Base-by-base conservation (phyloP, 495 filamentous ascomycete species). In the Podospora conica region DNA sequence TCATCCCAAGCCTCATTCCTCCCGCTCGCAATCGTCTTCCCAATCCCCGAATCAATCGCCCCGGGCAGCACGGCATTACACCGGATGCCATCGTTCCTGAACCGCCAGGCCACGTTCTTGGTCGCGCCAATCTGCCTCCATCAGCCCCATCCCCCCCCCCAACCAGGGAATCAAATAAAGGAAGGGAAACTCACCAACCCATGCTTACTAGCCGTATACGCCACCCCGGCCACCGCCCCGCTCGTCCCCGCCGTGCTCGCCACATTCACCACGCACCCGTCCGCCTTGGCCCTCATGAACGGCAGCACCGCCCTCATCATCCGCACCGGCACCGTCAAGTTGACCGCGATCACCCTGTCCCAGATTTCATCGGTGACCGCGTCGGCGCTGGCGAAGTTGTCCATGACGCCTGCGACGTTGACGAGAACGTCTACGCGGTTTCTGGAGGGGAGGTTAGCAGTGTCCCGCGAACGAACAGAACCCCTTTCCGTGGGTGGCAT, bases 41-140 rank as follows among this genome's bases (percentile, higher is more conserved):
- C 71, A 33, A 73, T 64, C 12, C 64, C 55, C 28, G 69, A 67
- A 54, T 71, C 71, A 54, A 71, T 63, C 15, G 67, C 68, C 7
- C 72, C 70, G 1, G 70, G 70, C 23, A 72, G 65, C n/a, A 72
- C 70, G 54, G 70, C 70, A 48, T 70, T 74, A 56, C 66, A 69
- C 20, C 70, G 56, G 22, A 69, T 68, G 15, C 74, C 74, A 15
- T 80, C 78, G 64, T 77, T 70, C 11, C 72, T 70, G 66, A 77
- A 81, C 12, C 78, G 64, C 75, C 75, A 81, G 9, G 79, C 78
- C 3, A 79, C 77, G 66, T 80, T 79, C 59, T 80, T 80, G 4
- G 79, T 81, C 10, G 76, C 77, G 1, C 79, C 79, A 9, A 79
- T 68, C 65, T 75, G 6, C 10, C 21, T 0, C 10, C 28, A 31